Percentiles rank a stretch among this genome's conserved stretches.
Conservation (phyloP, 805 yeast species). For the Saccharomycopsis sp. region DNA sequence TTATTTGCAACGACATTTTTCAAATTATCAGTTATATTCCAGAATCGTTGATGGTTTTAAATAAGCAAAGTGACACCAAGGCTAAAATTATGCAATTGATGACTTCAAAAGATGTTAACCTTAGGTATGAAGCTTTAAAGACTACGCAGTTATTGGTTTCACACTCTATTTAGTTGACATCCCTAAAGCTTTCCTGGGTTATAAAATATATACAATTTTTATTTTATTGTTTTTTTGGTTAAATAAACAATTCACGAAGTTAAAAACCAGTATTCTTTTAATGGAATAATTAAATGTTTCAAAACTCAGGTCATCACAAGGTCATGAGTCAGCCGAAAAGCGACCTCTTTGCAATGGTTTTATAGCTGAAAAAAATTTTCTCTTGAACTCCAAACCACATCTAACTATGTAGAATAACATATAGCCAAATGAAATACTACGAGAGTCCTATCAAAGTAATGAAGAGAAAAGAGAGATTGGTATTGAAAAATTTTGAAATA, state of each 20-base stretch:
- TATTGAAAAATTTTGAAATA: too few relatives aligned
- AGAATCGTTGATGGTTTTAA: slow-evolving; percentile 49
- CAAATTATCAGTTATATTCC: slow-evolving; percentile 56
- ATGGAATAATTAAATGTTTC: slow-evolving; percentile 8
- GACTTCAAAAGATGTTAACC: slow-evolving; percentile 74
- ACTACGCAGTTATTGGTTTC: slow-evolving; percentile 94
- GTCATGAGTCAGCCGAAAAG: slow-evolving; percentile 13
- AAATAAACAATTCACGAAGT: background rate
- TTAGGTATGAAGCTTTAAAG: slow-evolving; percentile 89
- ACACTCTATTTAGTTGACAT: slow-evolving; percentile 35
- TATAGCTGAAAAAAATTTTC: slow-evolving; percentile 4
- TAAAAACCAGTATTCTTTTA: too few relatives aligned
- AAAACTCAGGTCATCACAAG: slow-evolving; percentile 17
- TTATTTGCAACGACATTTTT: slow-evolving; percentile 61
- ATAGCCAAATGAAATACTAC: slow-evolving; percentile 9
- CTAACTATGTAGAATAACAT: slow-evolving; percentile 6
- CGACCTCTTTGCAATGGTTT: slow-evolving; percentile 16
- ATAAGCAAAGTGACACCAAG: slow-evolving; percentile 52
- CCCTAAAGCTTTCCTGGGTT: background rate
- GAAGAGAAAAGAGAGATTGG: too few relatives aligned
- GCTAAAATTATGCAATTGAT: slow-evolving; percentile 77
- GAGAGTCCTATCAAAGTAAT: too few relatives aligned
- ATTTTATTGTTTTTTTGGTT: background rate
- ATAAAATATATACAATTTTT: background rate
- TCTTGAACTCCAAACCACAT: slow-evolving; percentile 14